Base-by-base conservation (phyloP, 768 basidiomycete genomes). In the Suillus spraguei region DNA sequence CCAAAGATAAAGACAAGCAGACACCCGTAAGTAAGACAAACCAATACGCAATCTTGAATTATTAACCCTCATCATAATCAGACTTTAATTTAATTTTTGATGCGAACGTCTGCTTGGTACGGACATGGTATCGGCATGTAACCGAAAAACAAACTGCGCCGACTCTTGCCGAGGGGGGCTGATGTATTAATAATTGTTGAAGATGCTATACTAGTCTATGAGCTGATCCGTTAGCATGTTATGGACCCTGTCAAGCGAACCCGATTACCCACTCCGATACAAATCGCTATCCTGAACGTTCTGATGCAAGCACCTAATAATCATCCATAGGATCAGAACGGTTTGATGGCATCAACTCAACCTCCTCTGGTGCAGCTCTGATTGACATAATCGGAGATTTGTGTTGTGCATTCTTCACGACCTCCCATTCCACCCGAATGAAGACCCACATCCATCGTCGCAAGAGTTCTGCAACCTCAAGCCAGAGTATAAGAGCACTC, bases 391-490 rank as follows among this genome's bases (percentile, higher is more conserved):
- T 14, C n/a, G 28, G 58, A 3, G 60, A 32, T 62, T 28, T 62
- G n/a, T 63, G 70, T 22, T 64, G 69, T 41, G 77, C 75, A 70
- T 80, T 81, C 77, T 86, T 93, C 58, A 94, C 86, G 10, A 89
- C 83, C 78, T 99, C 97, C 97, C 97, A 99, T 77, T 99, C 97
- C 47, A 99, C 87, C 42, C 97, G 87, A 66, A 99, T 76, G 77
- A 97, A 99, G 33, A 97, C 95, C 97, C 97, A 99, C 80, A 98
- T 84, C 97, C 97, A 99, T 69, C 97, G 78, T 66, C 97, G 82
- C 41, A 94, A 72, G 36, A 99, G 78, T 77, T 99, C 97, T 38
- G 95, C 87, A 49, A 92, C 82, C 77, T 99, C 95, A 60, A 99
- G 84, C 82, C 90, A 86, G 77, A 99, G 97, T 47, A 97, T 92